Evolutionary conservation across 1,284 basidiomycete genomes (phyloP).

Genomic region (Pseudozyma sp.): DNA sequence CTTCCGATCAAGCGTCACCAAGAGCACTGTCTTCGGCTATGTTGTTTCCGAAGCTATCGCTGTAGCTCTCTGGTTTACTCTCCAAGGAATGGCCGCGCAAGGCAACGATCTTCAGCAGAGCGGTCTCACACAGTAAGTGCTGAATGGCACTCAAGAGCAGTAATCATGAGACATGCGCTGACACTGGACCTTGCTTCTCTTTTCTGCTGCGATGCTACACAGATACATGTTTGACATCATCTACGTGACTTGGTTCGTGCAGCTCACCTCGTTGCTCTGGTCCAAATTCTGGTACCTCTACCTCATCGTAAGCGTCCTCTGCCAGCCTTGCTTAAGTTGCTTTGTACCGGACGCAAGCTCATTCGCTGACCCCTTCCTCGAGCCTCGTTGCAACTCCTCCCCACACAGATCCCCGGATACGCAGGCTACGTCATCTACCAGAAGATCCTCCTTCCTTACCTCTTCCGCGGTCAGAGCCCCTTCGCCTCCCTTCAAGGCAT

Average conservation of each 20-base stretch:
- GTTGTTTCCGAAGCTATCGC: conserved; percentile 63
- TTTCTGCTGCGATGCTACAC: not conserved
- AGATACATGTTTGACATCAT: conserved; percentile 70
- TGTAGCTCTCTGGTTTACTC: conserved; percentile 54
- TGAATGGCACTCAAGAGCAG: not conserved
- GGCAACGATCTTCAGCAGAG: conserved; percentile 65
- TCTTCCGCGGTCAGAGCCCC: conserved; percentile 58
- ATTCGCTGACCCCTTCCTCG: not conserved
- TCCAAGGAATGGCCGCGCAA: conserved; percentile 64
- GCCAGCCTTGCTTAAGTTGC: too few species aligned
- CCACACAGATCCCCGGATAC: conserved; percentile 68
- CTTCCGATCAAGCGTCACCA: conserved; percentile 32
- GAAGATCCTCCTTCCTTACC: conserved; percentile 63
- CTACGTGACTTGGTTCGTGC: conserved; percentile 70
- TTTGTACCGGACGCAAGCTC: not conserved
- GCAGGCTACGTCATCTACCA: conserved; percentile 61
- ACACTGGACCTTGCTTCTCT: not conserved
- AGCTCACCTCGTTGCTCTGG: conserved; percentile 64
- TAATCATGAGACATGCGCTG: not conserved
- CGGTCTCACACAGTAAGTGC: conserved; percentile 67
- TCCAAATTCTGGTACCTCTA: conserved; percentile 66
- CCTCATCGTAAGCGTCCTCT: conserved; percentile 58
- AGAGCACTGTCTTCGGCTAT: conserved; percentile 48
- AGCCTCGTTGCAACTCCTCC: not conserved
- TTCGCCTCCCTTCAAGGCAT: conserved; percentile 26